phyloP scores from a whole-genome alignment of 805 yeast species.

The Yarrowia sp. region DNA sequence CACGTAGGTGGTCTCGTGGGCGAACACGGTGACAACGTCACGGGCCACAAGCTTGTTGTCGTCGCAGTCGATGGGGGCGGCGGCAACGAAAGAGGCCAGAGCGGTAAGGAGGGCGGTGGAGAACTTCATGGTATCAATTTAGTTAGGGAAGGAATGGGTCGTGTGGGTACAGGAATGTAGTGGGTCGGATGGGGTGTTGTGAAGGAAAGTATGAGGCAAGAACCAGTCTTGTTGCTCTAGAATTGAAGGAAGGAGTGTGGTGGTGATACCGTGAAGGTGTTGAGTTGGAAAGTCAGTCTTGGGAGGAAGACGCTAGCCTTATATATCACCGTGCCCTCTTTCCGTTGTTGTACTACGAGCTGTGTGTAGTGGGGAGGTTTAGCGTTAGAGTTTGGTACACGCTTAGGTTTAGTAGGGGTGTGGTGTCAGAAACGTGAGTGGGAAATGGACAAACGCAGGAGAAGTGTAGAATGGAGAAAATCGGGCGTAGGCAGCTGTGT shows the following conservation, averaged over 20 bases:
- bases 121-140: conserved; percentile 41
- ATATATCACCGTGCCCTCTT: conserved; percentile 20
- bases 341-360: too few relatives aligned
- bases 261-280: conserved; percentile 25
- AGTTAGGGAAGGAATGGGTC: too few relatives aligned
- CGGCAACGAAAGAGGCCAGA: conserved; percentile 42
- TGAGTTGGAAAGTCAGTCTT: background rate
- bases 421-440: conserved; percentile 2
- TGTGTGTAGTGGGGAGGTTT: background rate
- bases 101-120: conserved; percentile 39
- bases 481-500: too few relatives aligned
- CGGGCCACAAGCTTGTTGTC: conserved; percentile 35
- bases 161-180: conserved; percentile 2
- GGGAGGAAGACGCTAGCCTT: conserved; percentile 12
- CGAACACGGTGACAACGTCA: conserved; percentile 25
- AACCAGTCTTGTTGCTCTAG: conserved; percentile 32
- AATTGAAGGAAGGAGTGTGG: conserved; percentile 37
- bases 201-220: conserved; percentile 35
- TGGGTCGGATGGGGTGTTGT: background rate
- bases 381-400: background rate
- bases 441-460: conserved; percentile 6
- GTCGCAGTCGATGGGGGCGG: conserved; percentile 42
- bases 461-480: background rate
- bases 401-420: conserved; percentile 21
- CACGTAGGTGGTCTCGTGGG: conserved; percentile 40